A percentile compares a stretch with the other conserved stretches of the same genome.
phyloP scores from a whole-genome alignment of 495 filamentous ascomycete genomes.

The Penicillium daleae region DNA sequence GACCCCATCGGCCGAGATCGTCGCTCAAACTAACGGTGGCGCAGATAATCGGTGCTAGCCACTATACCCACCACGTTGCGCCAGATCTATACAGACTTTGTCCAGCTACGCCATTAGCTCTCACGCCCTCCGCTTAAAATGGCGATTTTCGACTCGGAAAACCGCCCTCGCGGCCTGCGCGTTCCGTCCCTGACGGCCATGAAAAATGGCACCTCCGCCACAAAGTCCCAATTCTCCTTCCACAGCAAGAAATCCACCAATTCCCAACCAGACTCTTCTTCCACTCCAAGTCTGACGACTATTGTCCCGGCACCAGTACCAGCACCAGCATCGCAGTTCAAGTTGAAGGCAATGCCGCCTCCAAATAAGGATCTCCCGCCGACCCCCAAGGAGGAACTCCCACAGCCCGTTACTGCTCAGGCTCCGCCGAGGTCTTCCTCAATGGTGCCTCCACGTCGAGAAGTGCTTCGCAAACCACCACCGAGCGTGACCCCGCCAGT shows the following conservation, averaged over 20 bases:
- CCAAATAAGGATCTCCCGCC: constrained; percentile 42
- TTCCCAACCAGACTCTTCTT: constrained; percentile 9
- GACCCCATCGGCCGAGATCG: constrained; percentile 1
- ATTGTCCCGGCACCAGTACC: constrained; percentile 5
- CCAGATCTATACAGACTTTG: constrained; percentile 6
- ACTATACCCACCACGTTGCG: constrained; percentile 1
- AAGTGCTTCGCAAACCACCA: constrained; percentile 14
- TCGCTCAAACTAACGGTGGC: constrained; percentile 14
- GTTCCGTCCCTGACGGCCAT: constrained; percentile 43
- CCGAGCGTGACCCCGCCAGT: background rate
- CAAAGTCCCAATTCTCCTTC: constrained; percentile 31
- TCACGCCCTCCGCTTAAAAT: constrained; percentile 19
- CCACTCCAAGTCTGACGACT: constrained; percentile 2
- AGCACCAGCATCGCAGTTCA: constrained; percentile 19
- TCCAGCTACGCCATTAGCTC: constrained; percentile 1
- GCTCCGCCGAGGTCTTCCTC: constrained; percentile 16
- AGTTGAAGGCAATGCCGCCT: constrained; percentile 10
- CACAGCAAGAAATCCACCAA: constrained; percentile 29
- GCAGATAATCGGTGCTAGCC: constrained; percentile 11
- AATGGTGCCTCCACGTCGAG: constrained; percentile 17
- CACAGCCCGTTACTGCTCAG: background rate
- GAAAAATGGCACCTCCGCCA: constrained; percentile 26
- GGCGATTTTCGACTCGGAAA: constrained; percentile 47
- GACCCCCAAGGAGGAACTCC: constrained; percentile 26
- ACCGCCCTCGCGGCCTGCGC: constrained; percentile 44